Conservation (phyloP, 2,329 filamentous ascomycete genomes). For the Cercospora brassicicola region DNA sequence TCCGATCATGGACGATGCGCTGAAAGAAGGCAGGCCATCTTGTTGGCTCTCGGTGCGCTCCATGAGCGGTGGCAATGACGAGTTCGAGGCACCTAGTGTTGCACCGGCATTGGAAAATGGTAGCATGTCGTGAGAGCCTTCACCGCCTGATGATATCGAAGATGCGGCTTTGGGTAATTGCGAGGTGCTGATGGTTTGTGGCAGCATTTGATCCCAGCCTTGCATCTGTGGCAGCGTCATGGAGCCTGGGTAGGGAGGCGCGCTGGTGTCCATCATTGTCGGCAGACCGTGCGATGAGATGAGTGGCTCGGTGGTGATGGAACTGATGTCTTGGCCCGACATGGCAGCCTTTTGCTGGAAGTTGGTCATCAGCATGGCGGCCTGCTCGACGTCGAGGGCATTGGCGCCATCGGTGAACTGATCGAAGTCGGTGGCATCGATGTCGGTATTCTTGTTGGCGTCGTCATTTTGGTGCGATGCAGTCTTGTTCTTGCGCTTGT, state of each 20-base stretch:
- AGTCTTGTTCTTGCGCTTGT: slow-evolving; percentile 61
- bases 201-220: slow-evolving; percentile 81
- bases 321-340: slow-evolving; percentile 60
- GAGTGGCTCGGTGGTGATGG: slow-evolving; percentile 60
- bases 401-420: slow-evolving; percentile 91
- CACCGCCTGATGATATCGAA: slow-evolving; percentile 60
- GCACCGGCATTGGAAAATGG: slow-evolving; percentile 43
- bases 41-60: slow-evolving; percentile 51
- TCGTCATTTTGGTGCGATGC: slow-evolving; percentile 14
- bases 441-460: slow-evolving; percentile 68
- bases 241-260: slow-evolving; percentile 66
- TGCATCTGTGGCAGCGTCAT: slow-evolving; percentile 83
- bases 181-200: slow-evolving; percentile 57
- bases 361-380: slow-evolving; percentile 97
- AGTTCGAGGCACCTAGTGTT: slow-evolving; percentile 27
- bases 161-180: slow-evolving; percentile 68
- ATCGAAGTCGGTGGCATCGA: slow-evolving; percentile 83
- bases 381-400: slow-evolving; percentile 93
- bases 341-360: slow-evolving; percentile 90
- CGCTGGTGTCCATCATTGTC: slow-evolving; percentile 73
- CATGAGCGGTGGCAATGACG: slow-evolving; percentile 66
- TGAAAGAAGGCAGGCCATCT: slow-evolving; percentile 53
- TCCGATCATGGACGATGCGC: slow-evolving; percentile 68
- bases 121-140: slow-evolving; percentile 52
- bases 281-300: slow-evolving; percentile 71